These are phyloP conservation scores for Mrakiaceae sp. DNA, from an alignment of 1,284 basidiomycete genomes.

Conservation along the genomic window DNA sequence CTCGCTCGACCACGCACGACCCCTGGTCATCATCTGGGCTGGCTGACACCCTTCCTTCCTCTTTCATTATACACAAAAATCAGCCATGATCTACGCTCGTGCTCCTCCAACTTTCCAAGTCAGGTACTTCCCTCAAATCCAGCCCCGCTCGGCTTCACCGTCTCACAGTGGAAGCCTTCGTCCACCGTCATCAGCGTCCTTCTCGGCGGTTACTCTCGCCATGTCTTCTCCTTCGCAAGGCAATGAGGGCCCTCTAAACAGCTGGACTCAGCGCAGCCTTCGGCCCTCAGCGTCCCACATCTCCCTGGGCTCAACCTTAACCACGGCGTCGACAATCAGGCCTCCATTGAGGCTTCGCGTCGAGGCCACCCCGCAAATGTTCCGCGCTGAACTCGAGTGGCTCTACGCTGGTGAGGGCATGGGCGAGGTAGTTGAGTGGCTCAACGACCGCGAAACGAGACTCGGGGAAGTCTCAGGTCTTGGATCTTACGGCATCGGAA, in stretches of 20 bases:
- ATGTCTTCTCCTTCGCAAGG: constrained; percentile 15
- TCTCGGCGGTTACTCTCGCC: constrained; percentile 10
- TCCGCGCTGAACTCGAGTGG: constrained; percentile 77
- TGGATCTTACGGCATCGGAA: not conserved
- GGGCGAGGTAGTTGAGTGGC: constrained; percentile 77
- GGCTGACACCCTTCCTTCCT: not conserved
- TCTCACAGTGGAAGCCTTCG: constrained; percentile 6
- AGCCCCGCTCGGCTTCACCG: not conserved
- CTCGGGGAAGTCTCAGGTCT: not conserved
- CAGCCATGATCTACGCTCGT: constrained; percentile 86
- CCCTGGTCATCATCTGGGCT: not conserved
- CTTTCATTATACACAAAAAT: not conserved
- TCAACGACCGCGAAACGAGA: constrained; percentile 40
- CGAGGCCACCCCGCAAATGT: constrained; percentile 59
- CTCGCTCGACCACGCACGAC: too few relatives aligned
- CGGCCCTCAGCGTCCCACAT: constrained; percentile 42
- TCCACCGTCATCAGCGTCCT: constrained; percentile 20
- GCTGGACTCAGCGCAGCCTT: not conserved
- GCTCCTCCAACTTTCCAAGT: constrained; percentile 77
- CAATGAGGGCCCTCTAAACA: constrained; percentile 22
- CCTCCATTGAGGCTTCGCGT: constrained; percentile 47
- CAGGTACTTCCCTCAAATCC: constrained; percentile 50
- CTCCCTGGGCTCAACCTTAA: constrained; percentile 32
- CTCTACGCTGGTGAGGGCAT: constrained; percentile 79
- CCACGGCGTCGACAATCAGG: constrained; percentile 7